Conservation (phyloP, 306 rosid genomes). For the Styphnolobium japonicum region DNA sequence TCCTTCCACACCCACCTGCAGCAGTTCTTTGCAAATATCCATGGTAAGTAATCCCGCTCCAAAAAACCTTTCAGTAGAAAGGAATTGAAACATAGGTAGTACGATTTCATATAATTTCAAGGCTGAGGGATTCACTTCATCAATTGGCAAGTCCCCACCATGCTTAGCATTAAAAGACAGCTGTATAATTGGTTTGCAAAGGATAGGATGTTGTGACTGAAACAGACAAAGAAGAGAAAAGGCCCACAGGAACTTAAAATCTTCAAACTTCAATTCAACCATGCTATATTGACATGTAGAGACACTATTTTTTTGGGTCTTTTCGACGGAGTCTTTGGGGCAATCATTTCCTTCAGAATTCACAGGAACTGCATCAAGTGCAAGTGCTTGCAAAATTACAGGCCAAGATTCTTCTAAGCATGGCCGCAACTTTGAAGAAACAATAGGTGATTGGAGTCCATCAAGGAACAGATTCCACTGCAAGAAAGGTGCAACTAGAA, state of each 20-base stretch:
- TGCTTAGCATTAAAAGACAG: conserved; percentile 39
- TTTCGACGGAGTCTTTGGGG: conserved; percentile 30
- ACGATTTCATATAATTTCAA: conserved; percentile 71
- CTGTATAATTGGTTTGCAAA: conserved; percentile 50
- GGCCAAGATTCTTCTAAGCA: conserved; percentile 99
- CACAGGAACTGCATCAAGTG: conserved; percentile 84
- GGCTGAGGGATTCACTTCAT: conserved; percentile 50
- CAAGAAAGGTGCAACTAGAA: conserved; percentile 30
- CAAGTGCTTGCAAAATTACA: conserved; percentile 92
- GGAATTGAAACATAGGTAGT: conserved; percentile 81
- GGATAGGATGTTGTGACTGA: conserved; percentile 60
- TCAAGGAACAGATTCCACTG: conserved; percentile 93
- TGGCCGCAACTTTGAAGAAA: conserved; percentile 68
- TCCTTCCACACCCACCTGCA: conserved; percentile 60
- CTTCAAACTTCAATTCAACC: conserved; percentile 75
- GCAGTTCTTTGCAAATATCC: conserved; percentile 76
- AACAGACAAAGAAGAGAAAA: conserved; percentile 79
- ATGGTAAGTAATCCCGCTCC: conserved; percentile 58
- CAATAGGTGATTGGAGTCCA: conserved; percentile 83
- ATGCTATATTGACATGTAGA: conserved; percentile 68
- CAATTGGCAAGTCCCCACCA: conserved; percentile 40
- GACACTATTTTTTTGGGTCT: conserved; percentile 31
- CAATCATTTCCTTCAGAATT: conserved; percentile 49
- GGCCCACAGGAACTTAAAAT: conserved; percentile 85
- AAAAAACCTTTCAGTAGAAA: conserved; percentile 65